These are phyloP conservation scores for Gonapodya prolifera DNA, from an alignment of 192 early-diverging fungal species.

Conservation along the genomic window DNA sequence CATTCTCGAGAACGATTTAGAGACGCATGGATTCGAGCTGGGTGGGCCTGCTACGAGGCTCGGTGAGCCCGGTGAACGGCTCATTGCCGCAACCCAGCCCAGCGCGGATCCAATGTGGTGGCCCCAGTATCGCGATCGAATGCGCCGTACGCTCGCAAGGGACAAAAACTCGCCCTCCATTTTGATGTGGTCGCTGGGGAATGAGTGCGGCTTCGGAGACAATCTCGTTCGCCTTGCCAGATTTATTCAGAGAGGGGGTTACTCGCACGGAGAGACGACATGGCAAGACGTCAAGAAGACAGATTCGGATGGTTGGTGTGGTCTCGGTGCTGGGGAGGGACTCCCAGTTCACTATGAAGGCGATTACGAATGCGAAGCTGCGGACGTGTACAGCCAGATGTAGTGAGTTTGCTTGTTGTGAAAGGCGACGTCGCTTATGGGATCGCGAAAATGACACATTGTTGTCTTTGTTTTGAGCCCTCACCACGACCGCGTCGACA, in stretches of 20 bases:
- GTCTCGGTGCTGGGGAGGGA: background rate
- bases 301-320: background rate
- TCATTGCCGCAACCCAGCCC: background rate
- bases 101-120: background rate
- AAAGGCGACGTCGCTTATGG: background rate
- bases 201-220: background rate
- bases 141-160: background rate
- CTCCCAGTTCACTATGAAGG: background rate
- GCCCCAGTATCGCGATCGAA: background rate
- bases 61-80: background rate
- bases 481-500: background rate
- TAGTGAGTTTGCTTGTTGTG: background rate
- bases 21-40: conserved; percentile 2
- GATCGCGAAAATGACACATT: too few species aligned
- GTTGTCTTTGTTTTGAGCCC: background rate
- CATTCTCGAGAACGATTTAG: background rate
- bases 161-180: background rate
- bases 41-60: background rate
- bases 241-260: background rate
- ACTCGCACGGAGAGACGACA: background rate
- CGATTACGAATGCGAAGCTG: background rate
- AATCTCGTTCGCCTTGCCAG: background rate
- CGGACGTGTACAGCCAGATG: conserved; percentile 2
- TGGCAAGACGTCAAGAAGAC: background rate
- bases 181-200: background rate